These are phyloP conservation scores for Aspergillus pseudoterreus DNA, from an alignment of 2,329 filamentous ascomycete species.

Conservation along the genomic window DNA sequence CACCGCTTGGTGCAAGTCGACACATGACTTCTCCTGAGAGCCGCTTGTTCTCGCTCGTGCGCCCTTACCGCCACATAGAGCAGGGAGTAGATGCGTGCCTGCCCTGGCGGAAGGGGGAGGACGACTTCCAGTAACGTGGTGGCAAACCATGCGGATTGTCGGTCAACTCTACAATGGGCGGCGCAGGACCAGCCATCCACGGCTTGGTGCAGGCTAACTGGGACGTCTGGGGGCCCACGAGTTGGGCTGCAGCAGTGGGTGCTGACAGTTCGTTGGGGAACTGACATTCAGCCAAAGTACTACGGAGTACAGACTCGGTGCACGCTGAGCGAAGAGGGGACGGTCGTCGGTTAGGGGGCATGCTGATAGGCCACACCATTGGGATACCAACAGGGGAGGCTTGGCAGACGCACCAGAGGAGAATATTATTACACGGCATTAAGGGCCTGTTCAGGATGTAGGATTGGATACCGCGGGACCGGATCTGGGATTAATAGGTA, in stretches of 20 bases:
- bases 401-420: neutral
- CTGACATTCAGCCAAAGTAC: neutral
- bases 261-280: neutral
- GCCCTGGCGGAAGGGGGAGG: neutral
- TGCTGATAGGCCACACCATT: neutral
- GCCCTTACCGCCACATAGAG: neutral
- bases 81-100: neutral
- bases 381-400: neutral
- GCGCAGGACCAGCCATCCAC: neutral
- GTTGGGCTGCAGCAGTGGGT: too few relatives aligned
- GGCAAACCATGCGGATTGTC: constrained; percentile 10
- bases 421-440: neutral
- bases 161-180: constrained; percentile 4
- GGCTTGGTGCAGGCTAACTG: neutral
- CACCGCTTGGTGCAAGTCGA: neutral
- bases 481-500: neutral
- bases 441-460: constrained; percentile 3
- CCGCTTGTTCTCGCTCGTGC: neutral
- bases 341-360: neutral
- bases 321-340: neutral
- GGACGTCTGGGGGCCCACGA: too few relatives aligned
- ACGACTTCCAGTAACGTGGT: constrained; percentile 7
- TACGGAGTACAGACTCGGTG: too few relatives aligned
- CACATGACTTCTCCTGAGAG: neutral
- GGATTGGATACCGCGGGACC: neutral